A percentile compares a stretch with the other conserved stretches of the same genome.
Evolutionary conservation across 75 land plant genomes (phyloP).

Genomic region (Chamaecyparis obtusa): DNA sequence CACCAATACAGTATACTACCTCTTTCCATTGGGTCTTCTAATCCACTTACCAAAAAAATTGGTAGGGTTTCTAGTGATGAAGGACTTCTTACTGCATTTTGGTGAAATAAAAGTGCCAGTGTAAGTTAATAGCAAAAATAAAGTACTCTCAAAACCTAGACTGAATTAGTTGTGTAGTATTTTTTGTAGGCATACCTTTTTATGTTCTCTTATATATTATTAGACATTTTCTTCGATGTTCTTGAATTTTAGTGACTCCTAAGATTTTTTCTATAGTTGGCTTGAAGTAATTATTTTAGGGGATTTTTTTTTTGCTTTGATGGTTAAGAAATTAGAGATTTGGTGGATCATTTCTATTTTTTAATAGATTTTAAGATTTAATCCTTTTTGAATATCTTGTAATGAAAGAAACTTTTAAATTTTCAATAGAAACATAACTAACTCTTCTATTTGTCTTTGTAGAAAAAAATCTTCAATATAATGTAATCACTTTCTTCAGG

Average conservation of each 20-base stretch:
- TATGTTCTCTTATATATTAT: background rate
- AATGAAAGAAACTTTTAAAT: background rate
- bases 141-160: background rate
- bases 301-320: background rate
- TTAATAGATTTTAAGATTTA: background rate
- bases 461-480: background rate
- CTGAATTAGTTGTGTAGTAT: background rate
- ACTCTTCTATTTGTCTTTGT: background rate
- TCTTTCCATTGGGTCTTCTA: too few species aligned
- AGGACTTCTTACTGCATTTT: too few species aligned
- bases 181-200: background rate
- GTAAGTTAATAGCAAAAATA: constrained; percentile 25
- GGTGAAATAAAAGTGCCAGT: constrained; percentile 27
- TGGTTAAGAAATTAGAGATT: background rate
- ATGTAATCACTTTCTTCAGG: background rate
- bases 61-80: too few species aligned
- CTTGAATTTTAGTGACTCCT: background rate
- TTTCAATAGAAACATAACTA: background rate
- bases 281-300: too few species aligned
- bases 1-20: too few species aligned
- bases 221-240: background rate
- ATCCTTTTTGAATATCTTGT: background rate
- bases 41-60: too few species aligned
- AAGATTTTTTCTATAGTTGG: background rate
- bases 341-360: background rate